Evolutionary conservation across 345 rosid species (phyloP).

Genomic region (Noccaea caerulescens): DNA sequence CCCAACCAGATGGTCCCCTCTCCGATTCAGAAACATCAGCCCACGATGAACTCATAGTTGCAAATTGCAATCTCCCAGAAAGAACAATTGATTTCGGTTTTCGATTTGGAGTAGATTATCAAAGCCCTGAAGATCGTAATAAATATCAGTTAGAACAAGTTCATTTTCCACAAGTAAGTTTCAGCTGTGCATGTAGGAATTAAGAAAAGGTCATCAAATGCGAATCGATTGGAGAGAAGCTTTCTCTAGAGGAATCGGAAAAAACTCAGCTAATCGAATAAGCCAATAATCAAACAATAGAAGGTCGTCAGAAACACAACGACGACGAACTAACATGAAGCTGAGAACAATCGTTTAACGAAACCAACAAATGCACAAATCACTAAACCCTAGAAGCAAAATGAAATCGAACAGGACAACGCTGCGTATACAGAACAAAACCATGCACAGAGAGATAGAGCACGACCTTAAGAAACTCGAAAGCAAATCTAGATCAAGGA

Average conservation of each 20-base stretch:
- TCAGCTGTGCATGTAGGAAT: conserved; percentile 35
- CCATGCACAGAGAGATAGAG: conserved; percentile 44
- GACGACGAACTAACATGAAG: conserved; percentile 33
- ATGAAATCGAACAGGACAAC: conserved; percentile 32
- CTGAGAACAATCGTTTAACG: conserved; percentile 8
- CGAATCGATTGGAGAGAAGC: conserved; percentile 25
- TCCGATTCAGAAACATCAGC: conserved; percentile 93
- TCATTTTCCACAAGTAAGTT: conserved; percentile 18
- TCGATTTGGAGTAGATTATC: conserved; percentile 18
- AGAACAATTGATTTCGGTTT: neutral
- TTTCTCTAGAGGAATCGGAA: neutral
- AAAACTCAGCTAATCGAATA: conserved; percentile 35
- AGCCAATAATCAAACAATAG: conserved; percentile 13
- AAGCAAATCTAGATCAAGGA: conserved; percentile 26
- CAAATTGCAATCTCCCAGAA: conserved; percentile 26
- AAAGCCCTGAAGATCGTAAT: conserved; percentile 32
- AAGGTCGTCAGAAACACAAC: conserved; percentile 28
- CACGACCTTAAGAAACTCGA: conserved; percentile 33
- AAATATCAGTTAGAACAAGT: conserved; percentile 30
- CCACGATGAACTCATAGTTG: conserved; percentile 78
- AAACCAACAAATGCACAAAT: conserved; percentile 30
- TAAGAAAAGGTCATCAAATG: conserved; percentile 22
- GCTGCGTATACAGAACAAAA: conserved; percentile 27
- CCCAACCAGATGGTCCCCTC: conserved; percentile 51
- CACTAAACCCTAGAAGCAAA: conserved; percentile 46